Percentiles rank a stretch among this genome's conserved stretches.
phyloP scores from a whole-genome alignment of 2,329 filamentous ascomycete genomes.

The Biscogniauxia sp. region DNA sequence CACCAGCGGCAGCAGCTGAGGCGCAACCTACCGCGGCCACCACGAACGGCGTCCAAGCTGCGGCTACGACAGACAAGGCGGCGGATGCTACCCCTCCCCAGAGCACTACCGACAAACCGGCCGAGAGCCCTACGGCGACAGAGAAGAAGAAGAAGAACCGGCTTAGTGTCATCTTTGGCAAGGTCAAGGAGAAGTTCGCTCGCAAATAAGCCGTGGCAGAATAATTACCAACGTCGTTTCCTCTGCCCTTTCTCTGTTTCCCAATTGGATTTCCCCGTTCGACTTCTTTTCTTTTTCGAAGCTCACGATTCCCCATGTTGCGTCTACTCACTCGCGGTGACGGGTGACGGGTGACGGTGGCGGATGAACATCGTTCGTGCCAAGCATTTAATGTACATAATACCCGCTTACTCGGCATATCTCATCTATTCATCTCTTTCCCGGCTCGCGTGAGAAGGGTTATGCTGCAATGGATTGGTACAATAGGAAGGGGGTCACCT shows the following conservation, averaged over 20 bases:
- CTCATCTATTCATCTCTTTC: conserved; percentile 2
- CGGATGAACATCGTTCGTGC: conserved; percentile 18
- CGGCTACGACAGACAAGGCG: conserved; percentile 21
- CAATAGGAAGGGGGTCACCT: background rate
- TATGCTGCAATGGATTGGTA: background rate
- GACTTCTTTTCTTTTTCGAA: conserved; percentile 20
- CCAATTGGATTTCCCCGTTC: conserved; percentile 10
- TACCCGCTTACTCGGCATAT: conserved; percentile 19
- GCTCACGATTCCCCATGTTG: conserved; percentile 32
- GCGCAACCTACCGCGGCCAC: background rate
- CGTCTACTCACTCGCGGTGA: conserved; percentile 21
- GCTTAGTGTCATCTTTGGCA: conserved; percentile 60
- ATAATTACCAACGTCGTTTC: conserved; percentile 6
- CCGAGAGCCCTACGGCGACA: conserved; percentile 35
- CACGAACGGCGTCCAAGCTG: conserved; percentile 19
- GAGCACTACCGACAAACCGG: conserved; percentile 30
- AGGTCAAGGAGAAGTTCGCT: conserved; percentile 49
- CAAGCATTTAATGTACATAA: conserved; percentile 26
- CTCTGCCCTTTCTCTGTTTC: conserved; percentile 14
- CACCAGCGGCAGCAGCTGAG: background rate
- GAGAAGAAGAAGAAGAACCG: conserved; percentile 67
- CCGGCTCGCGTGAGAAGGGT: background rate
- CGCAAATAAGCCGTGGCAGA: conserved; percentile 27
- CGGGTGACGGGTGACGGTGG: conserved; percentile 22
- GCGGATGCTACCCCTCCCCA: background rate